Percentiles rank a stretch among this genome's conserved stretches.
These are phyloP conservation scores for Euphorbia corollata DNA, from an alignment of 441 rosid genomes.

Conservation along the genomic window DNA sequence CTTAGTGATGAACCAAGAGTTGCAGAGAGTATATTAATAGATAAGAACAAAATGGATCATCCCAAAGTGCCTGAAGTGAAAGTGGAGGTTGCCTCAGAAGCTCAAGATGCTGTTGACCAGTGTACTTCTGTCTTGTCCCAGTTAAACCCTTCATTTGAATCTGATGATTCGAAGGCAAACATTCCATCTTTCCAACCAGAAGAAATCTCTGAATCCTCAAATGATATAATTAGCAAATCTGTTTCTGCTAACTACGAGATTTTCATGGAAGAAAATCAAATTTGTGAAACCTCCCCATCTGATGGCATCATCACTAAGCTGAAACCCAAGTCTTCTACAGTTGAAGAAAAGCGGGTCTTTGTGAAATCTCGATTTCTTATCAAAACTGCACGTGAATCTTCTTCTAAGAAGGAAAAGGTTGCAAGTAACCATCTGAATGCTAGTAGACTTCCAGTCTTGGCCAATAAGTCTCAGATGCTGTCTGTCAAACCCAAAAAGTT, in stretches of 20 bases:
- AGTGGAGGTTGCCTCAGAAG: slow-evolving; percentile 25
- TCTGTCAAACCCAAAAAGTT: slow-evolving; percentile 51
- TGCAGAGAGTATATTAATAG: slow-evolving; percentile 27
- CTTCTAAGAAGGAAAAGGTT: slow-evolving; percentile 54
- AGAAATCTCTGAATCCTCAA: slow-evolving; percentile 26
- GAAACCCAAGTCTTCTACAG: slow-evolving; percentile 34
- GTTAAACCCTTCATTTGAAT: slow-evolving; percentile 26
- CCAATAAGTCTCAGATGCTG: slow-evolving; percentile 43
- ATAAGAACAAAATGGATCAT: slow-evolving; percentile 20
- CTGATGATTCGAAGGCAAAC: slow-evolving; percentile 28
- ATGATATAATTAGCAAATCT: slow-evolving; percentile 27
- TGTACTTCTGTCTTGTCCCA: slow-evolving; percentile 31
- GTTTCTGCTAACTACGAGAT: slow-evolving; percentile 35
- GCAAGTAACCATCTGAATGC: slow-evolving; percentile 31
- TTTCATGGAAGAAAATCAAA: slow-evolving; percentile 34
- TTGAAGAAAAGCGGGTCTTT: slow-evolving; percentile 42
- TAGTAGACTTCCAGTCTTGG: slow-evolving; percentile 46
- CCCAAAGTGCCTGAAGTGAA: slow-evolving; percentile 18
- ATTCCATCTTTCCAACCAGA: slow-evolving; percentile 26
- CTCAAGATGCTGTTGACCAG: slow-evolving; percentile 28
- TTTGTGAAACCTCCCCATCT: slow-evolving; percentile 28
- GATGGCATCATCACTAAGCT: slow-evolving; percentile 31
- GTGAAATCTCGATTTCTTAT: slow-evolving; percentile 49
- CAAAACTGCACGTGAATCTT: slow-evolving; percentile 51
- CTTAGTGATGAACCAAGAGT: slow-evolving; percentile 29